Evolutionary conservation across 495 filamentous ascomycete species (phyloP).

Genomic region (Podospora australis): DNA sequence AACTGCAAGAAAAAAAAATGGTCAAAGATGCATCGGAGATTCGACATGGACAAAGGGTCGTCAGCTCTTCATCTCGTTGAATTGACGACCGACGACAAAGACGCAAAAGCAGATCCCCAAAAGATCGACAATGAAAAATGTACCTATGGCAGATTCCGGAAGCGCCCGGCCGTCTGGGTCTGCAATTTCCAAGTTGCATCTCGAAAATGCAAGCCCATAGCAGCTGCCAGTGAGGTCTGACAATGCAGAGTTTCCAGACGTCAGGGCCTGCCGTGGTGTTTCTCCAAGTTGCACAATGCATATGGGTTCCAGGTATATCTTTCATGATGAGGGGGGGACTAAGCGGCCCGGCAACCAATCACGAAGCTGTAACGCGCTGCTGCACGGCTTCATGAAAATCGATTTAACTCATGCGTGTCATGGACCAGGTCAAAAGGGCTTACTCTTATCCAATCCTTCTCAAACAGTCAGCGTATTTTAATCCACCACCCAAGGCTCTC

Average conservation of each 20-base stretch:
- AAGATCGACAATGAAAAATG: background rate
- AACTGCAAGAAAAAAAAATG: too few species aligned
- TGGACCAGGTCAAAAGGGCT: constrained; percentile 18
- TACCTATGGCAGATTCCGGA: background rate
- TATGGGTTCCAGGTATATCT: too few species aligned
- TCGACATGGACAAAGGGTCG: background rate
- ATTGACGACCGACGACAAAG: too few species aligned
- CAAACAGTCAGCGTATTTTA: too few species aligned
- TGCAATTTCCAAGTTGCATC: background rate
- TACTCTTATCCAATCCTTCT: too few species aligned
- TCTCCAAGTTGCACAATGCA: constrained; percentile 19
- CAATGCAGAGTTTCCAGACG: constrained; percentile 9
- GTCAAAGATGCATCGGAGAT: too few species aligned
- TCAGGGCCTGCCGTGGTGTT: constrained; percentile 10
- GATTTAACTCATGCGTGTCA: constrained; percentile 32
- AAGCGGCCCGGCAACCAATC: constrained; percentile 24
- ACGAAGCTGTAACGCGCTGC: constrained; percentile 23
- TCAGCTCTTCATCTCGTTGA: background rate
- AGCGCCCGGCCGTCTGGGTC: background rate
- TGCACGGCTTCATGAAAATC: constrained; percentile 23
- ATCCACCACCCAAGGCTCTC: constrained; percentile 17
- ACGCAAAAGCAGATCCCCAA: too few species aligned
- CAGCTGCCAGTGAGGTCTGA: constrained; percentile 16
- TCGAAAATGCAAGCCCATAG: background rate
- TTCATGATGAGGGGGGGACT: too few species aligned